These are phyloP conservation scores for Echium plantagineum DNA, from an alignment of 257 asterid genomes.

Conservation along the genomic window DNA sequence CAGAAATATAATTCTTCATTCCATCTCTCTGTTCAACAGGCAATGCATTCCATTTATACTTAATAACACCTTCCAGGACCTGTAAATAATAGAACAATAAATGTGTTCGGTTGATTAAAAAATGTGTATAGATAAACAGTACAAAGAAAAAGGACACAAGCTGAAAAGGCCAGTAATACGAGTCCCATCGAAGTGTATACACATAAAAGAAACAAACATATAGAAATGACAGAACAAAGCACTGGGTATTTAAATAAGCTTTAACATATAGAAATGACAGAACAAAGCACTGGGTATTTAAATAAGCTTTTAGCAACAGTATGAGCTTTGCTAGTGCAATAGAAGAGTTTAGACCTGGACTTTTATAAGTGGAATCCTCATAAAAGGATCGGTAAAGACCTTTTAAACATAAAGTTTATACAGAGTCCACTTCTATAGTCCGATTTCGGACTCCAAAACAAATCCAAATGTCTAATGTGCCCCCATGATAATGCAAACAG, in stretches of 20 bases:
- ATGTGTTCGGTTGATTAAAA: not conserved
- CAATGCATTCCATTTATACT: conserved; percentile 96
- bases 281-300: not conserved
- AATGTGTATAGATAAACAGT: not conserved
- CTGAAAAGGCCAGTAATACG: too few relatives aligned
- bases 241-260: too few relatives aligned
- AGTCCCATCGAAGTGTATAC: not conserved
- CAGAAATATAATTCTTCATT: conserved; percentile 97
- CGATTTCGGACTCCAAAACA: not conserved
- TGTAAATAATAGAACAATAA: conserved; percentile 23
- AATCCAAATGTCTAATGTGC: not conserved
- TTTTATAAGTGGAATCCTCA: too few relatives aligned
- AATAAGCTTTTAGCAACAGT: not conserved
- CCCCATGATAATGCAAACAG: not conserved
- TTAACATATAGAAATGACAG: not conserved
- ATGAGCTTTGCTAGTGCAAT: not conserved
- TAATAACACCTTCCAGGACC: conserved; percentile 96
- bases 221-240: not conserved
- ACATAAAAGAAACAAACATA: too few relatives aligned
- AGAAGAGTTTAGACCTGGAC: too few relatives aligned
- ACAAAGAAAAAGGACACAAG: not conserved
- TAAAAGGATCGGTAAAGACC: not conserved
- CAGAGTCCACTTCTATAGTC: not conserved
- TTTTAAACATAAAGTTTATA: conserved; percentile 5
- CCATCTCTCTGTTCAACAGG: conserved; percentile 96